Evolutionary conservation across 2,329 filamentous ascomycete species (phyloP).

Genomic region (Arthrobotrys entomopaga): DNA sequence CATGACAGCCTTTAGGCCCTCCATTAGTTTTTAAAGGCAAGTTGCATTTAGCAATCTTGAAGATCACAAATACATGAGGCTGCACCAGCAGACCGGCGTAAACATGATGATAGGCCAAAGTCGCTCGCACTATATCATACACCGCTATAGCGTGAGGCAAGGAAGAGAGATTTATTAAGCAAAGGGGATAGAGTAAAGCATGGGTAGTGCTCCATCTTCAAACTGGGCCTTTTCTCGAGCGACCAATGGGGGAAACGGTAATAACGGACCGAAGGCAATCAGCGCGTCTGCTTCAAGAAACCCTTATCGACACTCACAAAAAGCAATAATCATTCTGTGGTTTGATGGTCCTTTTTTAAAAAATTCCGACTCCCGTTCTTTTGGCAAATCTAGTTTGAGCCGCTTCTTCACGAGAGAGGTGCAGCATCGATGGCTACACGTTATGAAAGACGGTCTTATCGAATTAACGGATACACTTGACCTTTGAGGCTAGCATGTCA

Average conservation of each 20-base stretch:
- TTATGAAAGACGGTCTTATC: neutral
- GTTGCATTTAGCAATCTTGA: too few relatives aligned
- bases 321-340: constrained; percentile 18
- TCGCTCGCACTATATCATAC: too few relatives aligned
- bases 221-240: neutral
- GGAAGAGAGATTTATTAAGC: too few relatives aligned
- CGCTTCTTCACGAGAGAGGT: constrained; percentile 4
- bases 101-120: too few relatives aligned
- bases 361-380: neutral
- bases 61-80: too few relatives aligned
- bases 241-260: constrained; percentile 43
- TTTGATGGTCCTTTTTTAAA: constrained; percentile 40
- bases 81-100: too few relatives aligned
- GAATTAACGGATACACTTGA: neutral
- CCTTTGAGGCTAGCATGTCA: too few relatives aligned
- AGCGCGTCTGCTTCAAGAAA: constrained; percentile 2
- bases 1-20: too few relatives aligned
- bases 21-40: too few relatives aligned
- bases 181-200: too few relatives aligned
- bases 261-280: constrained; percentile 29
- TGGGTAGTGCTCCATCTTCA: constrained; percentile 1
- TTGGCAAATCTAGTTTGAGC: constrained; percentile 47
- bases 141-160: too few relatives aligned
- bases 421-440: neutral
- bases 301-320: constrained; percentile 25